These are phyloP conservation scores for Nannochloris sp. DNA, from an alignment of 139 green algal genomes.

Conservation along the genomic window DNA sequence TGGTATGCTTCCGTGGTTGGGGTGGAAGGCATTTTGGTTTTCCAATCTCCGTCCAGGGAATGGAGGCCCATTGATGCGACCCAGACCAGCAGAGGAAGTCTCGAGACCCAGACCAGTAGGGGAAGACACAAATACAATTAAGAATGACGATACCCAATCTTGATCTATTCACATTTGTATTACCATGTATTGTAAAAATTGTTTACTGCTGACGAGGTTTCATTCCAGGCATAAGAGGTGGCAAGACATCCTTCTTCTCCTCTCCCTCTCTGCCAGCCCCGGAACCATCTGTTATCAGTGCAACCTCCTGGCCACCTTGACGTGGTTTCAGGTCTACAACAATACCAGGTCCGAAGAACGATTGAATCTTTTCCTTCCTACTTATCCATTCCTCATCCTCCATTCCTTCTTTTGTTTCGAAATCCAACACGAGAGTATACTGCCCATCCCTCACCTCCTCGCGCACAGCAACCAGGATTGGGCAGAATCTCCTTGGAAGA, in stretches of 20 bases:
- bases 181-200: not conserved
- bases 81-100: not conserved
- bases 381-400: slow-evolving; percentile 51
- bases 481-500: slow-evolving; percentile 57
- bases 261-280: slow-evolving; percentile 50
- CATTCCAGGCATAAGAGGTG: slow-evolving; percentile 79
- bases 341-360: slow-evolving; percentile 90
- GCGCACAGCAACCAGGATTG: slow-evolving; percentile 66
- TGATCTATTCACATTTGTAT: too few species aligned
- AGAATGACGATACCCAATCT: too few species aligned
- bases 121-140: too few species aligned
- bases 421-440: slow-evolving; percentile 67
- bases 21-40: slow-evolving; percentile 68
- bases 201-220: slow-evolving; percentile 52
- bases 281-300: slow-evolving; percentile 61
- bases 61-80: slow-evolving; percentile 49
- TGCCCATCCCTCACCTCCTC: slow-evolving; percentile 60
- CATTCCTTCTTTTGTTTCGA: slow-evolving; percentile 55
- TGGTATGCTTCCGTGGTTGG: slow-evolving; percentile 79
- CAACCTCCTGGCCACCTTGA: slow-evolving; percentile 56
- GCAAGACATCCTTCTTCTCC: slow-evolving; percentile 79
- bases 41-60: slow-evolving; percentile 70
- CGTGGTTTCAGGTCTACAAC: slow-evolving; percentile 31
- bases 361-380: slow-evolving; percentile 70
- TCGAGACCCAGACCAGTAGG: too few species aligned